Evolutionary conservation across 345 rosid species (phyloP).

Genomic region (Hibiscus trionum): DNA sequence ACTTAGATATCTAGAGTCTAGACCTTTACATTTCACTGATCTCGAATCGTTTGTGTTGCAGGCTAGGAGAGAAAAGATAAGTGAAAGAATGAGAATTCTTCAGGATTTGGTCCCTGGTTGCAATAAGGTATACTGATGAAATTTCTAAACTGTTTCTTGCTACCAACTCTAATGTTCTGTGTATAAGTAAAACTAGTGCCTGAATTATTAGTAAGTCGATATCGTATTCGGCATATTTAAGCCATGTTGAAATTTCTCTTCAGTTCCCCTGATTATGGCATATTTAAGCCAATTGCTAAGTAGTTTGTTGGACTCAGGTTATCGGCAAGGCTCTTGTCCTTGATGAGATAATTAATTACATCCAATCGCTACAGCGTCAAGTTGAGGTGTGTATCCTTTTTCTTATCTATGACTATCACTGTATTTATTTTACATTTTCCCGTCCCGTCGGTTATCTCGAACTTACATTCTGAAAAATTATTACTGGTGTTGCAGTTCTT

Average conservation of each 20-base stretch:
- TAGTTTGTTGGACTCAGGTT: slow-evolving; percentile 38
- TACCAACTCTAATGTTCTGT: background rate
- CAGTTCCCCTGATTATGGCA: background rate
- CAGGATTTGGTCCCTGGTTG: slow-evolving; percentile 95
- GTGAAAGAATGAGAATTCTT: slow-evolving; percentile 88
- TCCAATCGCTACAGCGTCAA: slow-evolving; percentile 79
- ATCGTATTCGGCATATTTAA: too few relatives aligned
- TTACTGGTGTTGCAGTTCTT: slow-evolving; percentile 54
- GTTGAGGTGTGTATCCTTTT: slow-evolving; percentile 56
- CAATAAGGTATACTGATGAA: slow-evolving; percentile 50
- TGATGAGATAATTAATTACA: slow-evolving; percentile 89
- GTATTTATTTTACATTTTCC: background rate
- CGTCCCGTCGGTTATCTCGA: background rate
- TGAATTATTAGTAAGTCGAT: background rate
- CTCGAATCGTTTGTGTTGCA: slow-evolving; percentile 22
- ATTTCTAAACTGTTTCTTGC: background rate
- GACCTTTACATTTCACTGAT: slow-evolving; percentile 16
- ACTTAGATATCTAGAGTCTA: background rate
- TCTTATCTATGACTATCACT: background rate
- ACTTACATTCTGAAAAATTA: slow-evolving; percentile 8
- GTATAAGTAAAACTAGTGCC: background rate
- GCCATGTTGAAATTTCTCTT: background rate
- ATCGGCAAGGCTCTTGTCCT: slow-evolving; percentile 87
- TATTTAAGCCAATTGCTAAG: slow-evolving; percentile 3
- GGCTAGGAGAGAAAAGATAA: slow-evolving; percentile 93